phyloP scores from a whole-genome alignment of 2,329 filamentous ascomycete genomes.

The Tolypocladium inflatum region DNA sequence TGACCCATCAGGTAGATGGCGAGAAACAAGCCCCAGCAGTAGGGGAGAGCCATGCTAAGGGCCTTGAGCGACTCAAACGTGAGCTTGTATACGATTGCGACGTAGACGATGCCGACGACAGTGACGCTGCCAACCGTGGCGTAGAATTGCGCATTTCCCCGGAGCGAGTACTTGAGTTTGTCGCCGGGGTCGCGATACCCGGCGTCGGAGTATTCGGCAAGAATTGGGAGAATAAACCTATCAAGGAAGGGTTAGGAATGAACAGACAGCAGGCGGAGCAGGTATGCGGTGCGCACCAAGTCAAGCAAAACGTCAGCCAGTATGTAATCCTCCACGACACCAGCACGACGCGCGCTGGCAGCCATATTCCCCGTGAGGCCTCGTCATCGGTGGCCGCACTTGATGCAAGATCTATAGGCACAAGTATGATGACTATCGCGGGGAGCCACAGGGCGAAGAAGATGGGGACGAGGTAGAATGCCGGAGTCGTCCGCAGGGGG shows the following conservation, averaged over 20 bases:
- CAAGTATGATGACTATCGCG: constrained; percentile 80
- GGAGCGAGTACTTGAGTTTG: constrained; percentile 74
- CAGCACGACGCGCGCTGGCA: constrained; percentile 66
- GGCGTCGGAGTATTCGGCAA: constrained; percentile 91
- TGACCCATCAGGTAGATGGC: constrained; percentile 98
- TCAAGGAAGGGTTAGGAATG: not conserved
- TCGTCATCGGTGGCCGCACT: constrained; percentile 65
- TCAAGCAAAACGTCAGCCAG: constrained; percentile 92
- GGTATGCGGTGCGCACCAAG: constrained; percentile 53
- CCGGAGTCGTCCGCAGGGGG: constrained; percentile 80
- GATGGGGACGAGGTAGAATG: constrained; percentile 81
- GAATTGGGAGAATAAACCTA: constrained; percentile 82
- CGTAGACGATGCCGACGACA: constrained; percentile 67
- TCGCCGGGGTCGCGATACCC: constrained; percentile 82
- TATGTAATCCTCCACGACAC: constrained; percentile 94
- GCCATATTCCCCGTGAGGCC: constrained; percentile 72
- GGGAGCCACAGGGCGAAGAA: constrained; percentile 95
- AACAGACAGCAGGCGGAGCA: not conserved
- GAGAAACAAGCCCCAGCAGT: constrained; percentile 83
- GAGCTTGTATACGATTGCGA: constrained; percentile 70
- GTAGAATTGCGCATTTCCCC: constrained; percentile 83
- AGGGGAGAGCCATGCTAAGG: constrained; percentile 85
- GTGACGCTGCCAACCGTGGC: constrained; percentile 65
- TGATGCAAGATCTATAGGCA: constrained; percentile 92
- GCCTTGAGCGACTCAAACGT: constrained; percentile 66